phyloP scores from a whole-genome alignment of 768 basidiomycete genomes.

The Amanita pallidorosea region DNA sequence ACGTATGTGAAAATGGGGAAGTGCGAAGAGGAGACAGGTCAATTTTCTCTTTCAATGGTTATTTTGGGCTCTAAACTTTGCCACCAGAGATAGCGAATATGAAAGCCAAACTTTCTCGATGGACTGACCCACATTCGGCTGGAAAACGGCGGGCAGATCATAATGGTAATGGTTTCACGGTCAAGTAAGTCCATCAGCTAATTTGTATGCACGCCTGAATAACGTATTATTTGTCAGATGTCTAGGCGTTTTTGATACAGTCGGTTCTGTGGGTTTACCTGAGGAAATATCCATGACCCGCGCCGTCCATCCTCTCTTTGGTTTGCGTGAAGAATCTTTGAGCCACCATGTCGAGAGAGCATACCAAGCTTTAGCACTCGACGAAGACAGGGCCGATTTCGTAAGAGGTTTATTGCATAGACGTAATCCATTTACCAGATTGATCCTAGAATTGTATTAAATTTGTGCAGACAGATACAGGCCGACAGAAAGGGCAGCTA shows the following conservation, averaged over 20 bases:
- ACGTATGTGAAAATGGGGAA: slow-evolving; percentile 54
- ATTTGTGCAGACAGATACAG: slow-evolving; percentile 47
- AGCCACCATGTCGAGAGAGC: slow-evolving; percentile 56
- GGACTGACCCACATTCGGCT: slow-evolving; percentile 39
- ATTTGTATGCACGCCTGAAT: not conserved
- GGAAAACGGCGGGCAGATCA: slow-evolving; percentile 43
- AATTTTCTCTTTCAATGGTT: not conserved
- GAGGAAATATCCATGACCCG: slow-evolving; percentile 45
- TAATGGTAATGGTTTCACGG: slow-evolving; percentile 37
- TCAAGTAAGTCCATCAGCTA: slow-evolving; percentile 37
- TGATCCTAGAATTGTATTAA: slow-evolving; percentile 42
- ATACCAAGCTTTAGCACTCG: slow-evolving; percentile 60
- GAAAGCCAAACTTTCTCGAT: slow-evolving; percentile 36
- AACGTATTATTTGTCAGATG: slow-evolving; percentile 27
- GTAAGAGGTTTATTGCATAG: slow-evolving; percentile 25
- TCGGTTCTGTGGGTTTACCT: slow-evolving; percentile 63
- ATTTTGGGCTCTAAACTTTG: not conserved
- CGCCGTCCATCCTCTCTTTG: slow-evolving; percentile 37
- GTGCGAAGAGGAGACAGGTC: slow-evolving; percentile 33
- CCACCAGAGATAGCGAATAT: slow-evolving; percentile 26
- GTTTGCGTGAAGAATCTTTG: slow-evolving; percentile 48
- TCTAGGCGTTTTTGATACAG: slow-evolving; percentile 70
- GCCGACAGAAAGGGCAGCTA: slow-evolving; percentile 42
- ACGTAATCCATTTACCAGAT: not conserved
- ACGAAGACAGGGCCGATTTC: slow-evolving; percentile 60